phyloP scores from a whole-genome alignment of 2,329 filamentous ascomycete species.

The Talaromyces sp. region DNA sequence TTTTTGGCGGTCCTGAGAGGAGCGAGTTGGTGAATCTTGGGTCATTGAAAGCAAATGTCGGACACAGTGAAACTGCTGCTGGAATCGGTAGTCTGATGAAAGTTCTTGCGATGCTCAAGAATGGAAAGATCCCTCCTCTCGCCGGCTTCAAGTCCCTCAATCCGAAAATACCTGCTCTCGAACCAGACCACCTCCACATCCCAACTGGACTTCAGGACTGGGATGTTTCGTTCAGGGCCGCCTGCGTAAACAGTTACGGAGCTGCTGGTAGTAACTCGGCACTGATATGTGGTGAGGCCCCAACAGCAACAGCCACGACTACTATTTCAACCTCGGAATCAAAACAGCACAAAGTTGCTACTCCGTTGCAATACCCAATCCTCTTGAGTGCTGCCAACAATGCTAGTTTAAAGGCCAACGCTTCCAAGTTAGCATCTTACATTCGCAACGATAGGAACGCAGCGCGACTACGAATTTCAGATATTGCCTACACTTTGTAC shows the following conservation, averaged over 20 bases:
- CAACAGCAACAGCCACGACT: not conserved
- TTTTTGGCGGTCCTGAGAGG: constrained; percentile 11
- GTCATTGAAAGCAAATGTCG: constrained; percentile 29
- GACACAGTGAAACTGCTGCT: constrained; percentile 29
- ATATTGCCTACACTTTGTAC: constrained; percentile 7
- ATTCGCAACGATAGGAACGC: not conserved
- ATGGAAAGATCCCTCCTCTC: constrained; percentile 26
- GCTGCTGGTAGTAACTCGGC: constrained; percentile 3
- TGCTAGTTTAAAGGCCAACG: not conserved
- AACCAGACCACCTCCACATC: constrained; percentile 14
- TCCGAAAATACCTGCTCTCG: constrained; percentile 14
- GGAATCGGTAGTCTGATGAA: constrained; percentile 26
- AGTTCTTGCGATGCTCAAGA: constrained; percentile 31
- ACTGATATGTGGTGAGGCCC: not conserved
- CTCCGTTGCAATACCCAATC: not conserved
- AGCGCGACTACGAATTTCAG: not conserved
- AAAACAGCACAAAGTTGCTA: not conserved
- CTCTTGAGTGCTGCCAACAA: not conserved
- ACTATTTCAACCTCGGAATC: not conserved
- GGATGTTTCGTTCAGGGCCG: not conserved
- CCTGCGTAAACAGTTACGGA: not conserved
- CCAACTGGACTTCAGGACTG: constrained; percentile 18
- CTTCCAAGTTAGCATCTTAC: not conserved
- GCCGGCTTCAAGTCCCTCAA: constrained; percentile 27
- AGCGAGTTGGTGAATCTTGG: constrained; percentile 20